These are phyloP conservation scores for Cryptosporidium muris DNA, from an alignment of 169 alveolate genomes.

Conservation along the genomic window DNA sequence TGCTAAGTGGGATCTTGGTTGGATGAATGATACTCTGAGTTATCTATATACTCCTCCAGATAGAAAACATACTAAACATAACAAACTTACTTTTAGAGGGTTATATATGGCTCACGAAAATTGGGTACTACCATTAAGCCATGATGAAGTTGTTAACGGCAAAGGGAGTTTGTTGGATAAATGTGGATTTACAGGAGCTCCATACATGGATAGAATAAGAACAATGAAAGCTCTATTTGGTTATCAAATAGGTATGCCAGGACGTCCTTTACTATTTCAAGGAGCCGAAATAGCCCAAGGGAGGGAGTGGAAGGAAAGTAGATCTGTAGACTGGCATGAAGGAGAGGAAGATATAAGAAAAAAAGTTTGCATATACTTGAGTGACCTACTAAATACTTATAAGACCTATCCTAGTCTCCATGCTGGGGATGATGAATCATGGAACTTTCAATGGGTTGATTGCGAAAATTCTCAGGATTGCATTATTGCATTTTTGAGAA, in stretches of 20 bases:
- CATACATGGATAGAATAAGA: slow-evolving; percentile 77
- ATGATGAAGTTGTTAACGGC: slow-evolving; percentile 81
- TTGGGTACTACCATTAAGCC: slow-evolving; percentile 78
- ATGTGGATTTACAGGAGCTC: slow-evolving; percentile 79
- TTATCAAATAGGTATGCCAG: slow-evolving; percentile 79
- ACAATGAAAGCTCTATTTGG: slow-evolving; percentile 77
- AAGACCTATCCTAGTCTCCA: slow-evolving; percentile 74
- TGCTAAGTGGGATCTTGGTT: slow-evolving; percentile 81
- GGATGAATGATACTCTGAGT: slow-evolving; percentile 80
- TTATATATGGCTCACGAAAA: slow-evolving; percentile 79
- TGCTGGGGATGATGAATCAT: slow-evolving; percentile 80
- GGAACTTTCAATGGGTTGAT: slow-evolving; percentile 80
- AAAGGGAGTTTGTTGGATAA: slow-evolving; percentile 78
- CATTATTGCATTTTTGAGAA: slow-evolving; percentile 76
- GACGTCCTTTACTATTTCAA: slow-evolving; percentile 79
- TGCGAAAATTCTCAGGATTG: slow-evolving; percentile 78
- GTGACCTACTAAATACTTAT: slow-evolving; percentile 75
- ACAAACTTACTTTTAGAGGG: slow-evolving; percentile 80
- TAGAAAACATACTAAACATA: slow-evolving; percentile 73
- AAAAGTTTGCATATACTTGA: slow-evolving; percentile 74
- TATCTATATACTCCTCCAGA: slow-evolving; percentile 76
- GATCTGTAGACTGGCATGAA: slow-evolving; percentile 82
- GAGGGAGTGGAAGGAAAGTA: slow-evolving; percentile 78
- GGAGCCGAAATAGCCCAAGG: slow-evolving; percentile 81
- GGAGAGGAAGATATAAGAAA: slow-evolving; percentile 77